A percentile compares a stretch with the other conserved stretches of the same genome.
Conservation (phyloP, 805 yeast species). For the Candida boidinii region DNA sequence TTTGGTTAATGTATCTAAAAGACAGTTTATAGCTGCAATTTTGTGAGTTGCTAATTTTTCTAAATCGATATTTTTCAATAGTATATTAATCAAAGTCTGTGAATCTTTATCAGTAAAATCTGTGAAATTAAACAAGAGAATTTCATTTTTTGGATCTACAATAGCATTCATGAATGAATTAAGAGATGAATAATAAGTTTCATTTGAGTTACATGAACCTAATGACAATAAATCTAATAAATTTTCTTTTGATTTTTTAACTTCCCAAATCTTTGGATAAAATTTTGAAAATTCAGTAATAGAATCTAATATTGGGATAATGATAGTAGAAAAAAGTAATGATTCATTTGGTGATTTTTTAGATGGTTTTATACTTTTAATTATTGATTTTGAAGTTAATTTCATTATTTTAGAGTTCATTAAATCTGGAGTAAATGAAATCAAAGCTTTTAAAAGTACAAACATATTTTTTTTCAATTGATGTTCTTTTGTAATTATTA, state of each 20-base stretch:
- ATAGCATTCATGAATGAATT: too few relatives aligned
- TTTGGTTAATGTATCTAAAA: too few relatives aligned
- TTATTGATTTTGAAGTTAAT: constrained; percentile 32
- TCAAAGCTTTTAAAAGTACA: constrained; percentile 25
- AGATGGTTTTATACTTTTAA: constrained; percentile 32
- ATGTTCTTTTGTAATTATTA: constrained; percentile 28
- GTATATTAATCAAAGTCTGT: too few relatives aligned
- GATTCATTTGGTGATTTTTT: constrained; percentile 21
- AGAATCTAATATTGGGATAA: constrained; percentile 41
- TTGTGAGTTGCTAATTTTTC: too few relatives aligned
- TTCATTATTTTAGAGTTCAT: constrained; percentile 27
- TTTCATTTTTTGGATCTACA: too few relatives aligned
- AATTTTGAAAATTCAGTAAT: constrained; percentile 34
- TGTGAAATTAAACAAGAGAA: too few relatives aligned
- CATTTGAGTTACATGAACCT: constrained; percentile 47
- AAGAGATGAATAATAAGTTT: constrained; percentile 47
- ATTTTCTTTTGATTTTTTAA: constrained; percentile 37
- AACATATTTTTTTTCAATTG: constrained; percentile 34
- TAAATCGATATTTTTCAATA: too few relatives aligned
- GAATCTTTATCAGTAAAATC: too few relatives aligned
- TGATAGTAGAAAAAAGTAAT: constrained; percentile 34
- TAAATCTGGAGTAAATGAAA: constrained; percentile 11
- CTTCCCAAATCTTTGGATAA: constrained; percentile 45
- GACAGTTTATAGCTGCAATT: too few relatives aligned
- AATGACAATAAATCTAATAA: constrained; percentile 37